Conservation (phyloP, 352 stramenopile genomes). For the Pythium oligandrum region DNA sequence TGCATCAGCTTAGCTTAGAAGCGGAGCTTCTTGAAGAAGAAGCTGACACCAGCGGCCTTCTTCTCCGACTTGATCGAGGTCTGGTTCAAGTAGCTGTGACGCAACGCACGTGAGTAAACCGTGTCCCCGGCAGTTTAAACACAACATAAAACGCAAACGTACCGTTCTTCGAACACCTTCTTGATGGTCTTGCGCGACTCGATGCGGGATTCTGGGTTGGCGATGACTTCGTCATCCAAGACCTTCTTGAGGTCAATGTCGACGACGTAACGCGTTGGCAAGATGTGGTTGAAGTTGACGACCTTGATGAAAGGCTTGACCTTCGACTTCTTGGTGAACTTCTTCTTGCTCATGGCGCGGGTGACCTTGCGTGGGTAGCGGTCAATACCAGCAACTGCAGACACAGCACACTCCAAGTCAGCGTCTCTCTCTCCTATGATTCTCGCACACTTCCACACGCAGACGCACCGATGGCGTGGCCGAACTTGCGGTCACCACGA, state of each 20-base stretch:
- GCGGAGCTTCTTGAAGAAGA: conserved; percentile 99
- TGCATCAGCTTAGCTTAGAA: conserved; percentile 87
- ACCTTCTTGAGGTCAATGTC: conserved; percentile 99
- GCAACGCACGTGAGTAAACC: no score
- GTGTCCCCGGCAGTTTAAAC: no score
- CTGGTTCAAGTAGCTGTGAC: conserved; percentile 88
- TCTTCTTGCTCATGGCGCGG: conserved; percentile 95
- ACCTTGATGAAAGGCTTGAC: conserved; percentile 99
- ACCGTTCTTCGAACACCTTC: conserved; percentile 99
- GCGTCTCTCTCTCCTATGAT: no score
- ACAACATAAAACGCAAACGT: conserved; percentile 28
- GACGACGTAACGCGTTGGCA: conserved; percentile 98
- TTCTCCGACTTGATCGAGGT: conserved; percentile 95
- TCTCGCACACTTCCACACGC: no score
- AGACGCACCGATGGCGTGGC: conserved; percentile 90
- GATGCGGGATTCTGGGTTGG: conserved; percentile 75
- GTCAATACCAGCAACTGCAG: conserved; percentile 92
- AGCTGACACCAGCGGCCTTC: conserved; percentile 96
- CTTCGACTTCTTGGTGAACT: conserved; percentile 96
- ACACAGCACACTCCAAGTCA: no score
- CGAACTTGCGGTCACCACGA: conserved; percentile 95
- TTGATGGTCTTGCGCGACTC: conserved; percentile 98
- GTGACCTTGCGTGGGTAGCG: conserved; percentile 97
- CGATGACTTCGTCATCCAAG: conserved; percentile 86
- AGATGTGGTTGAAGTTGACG: conserved; percentile 99